Conservation (phyloP, 2,329 filamentous ascomycete genomes). For the Sporothrix euskadiensis region DNA sequence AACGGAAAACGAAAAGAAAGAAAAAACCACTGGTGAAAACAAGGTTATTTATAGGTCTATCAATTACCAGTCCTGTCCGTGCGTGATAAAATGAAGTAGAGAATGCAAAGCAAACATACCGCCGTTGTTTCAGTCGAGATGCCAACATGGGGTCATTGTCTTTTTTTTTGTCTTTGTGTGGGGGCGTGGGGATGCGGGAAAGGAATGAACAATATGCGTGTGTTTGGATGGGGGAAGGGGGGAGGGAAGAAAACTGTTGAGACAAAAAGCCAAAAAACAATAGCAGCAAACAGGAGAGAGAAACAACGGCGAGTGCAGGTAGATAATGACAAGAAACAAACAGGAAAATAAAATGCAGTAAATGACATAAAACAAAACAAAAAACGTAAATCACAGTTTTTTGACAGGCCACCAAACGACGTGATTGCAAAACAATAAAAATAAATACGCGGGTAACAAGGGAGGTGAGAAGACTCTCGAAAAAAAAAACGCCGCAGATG, state of each 20-base stretch:
- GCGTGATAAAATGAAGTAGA: conserved; percentile 36
- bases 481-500: conserved; percentile 35
- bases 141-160: conserved; percentile 40
- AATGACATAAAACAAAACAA: conserved; percentile 34
- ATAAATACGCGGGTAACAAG: conserved; percentile 31
- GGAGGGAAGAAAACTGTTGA: conserved; percentile 29
- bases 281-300: conserved; percentile 29
- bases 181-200: conserved; percentile 6
- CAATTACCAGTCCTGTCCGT: conserved; percentile 37
- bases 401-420: conserved; percentile 15
- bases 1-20: conserved; percentile 29
- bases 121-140: conserved; percentile 41
- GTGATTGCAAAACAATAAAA: conserved; percentile 30
- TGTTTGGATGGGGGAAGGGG: conserved; percentile 20
- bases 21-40: conserved; percentile 30
- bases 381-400: conserved; percentile 26
- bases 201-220: conserved; percentile 1
- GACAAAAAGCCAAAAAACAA: conserved; percentile 24
- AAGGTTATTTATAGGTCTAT: conserved; percentile 39
- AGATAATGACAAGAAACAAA: conserved; percentile 34
- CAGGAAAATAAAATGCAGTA: conserved; percentile 29
- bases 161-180: conserved; percentile 32
- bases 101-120: conserved; percentile 42
- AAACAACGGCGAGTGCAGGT: conserved; percentile 27
- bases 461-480: conserved; percentile 33